These are phyloP conservation scores for Epichloe gansuensis DNA, from an alignment of 2,329 filamentous ascomycete species.

Conservation along the genomic window DNA sequence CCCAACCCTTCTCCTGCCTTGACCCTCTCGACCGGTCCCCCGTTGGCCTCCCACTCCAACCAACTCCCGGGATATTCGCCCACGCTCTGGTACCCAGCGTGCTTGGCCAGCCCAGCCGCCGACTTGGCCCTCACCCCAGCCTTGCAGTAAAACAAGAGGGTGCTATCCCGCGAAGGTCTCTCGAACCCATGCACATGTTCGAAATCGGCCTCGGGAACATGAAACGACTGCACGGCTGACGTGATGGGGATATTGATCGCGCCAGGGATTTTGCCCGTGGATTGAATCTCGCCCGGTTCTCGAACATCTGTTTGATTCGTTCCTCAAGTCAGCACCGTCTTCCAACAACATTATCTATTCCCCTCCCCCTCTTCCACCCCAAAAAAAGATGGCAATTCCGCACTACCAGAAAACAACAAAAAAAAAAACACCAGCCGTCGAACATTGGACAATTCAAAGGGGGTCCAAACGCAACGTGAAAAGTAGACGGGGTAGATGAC, in stretches of 20 bases:
- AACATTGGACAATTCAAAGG: no score
- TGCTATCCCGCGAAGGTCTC: constrained; percentile 43
- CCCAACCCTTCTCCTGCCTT: constrained; percentile 1
- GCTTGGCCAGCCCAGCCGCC: constrained; percentile 62
- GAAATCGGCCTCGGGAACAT: constrained; percentile 66
- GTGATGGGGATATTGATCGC: constrained; percentile 73
- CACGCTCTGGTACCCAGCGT: constrained; percentile 61
- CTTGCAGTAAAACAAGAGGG: constrained; percentile 84
- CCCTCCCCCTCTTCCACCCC: no score
- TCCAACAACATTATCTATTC: neutral
- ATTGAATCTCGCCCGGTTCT: constrained; percentile 53
- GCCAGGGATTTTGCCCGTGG: constrained; percentile 61
- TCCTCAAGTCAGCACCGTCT: neutral
- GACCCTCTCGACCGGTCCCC: constrained; percentile 40
- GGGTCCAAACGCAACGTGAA: no score
- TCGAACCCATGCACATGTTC: constrained; percentile 67
- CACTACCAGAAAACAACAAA: neutral
- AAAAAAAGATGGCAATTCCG: neutral
- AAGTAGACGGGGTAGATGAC: constrained; percentile 4
- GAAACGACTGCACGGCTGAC: constrained; percentile 65
- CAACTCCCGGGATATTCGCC: constrained; percentile 65
- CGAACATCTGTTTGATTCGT: constrained; percentile 44
- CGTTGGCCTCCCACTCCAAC: constrained; percentile 68
- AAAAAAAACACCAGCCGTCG: neutral
- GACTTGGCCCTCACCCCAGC: constrained; percentile 71